These are phyloP conservation scores for Ambrosia artemisiifolia DNA, from an alignment of 129 eudicot species.

Conservation along the genomic window DNA sequence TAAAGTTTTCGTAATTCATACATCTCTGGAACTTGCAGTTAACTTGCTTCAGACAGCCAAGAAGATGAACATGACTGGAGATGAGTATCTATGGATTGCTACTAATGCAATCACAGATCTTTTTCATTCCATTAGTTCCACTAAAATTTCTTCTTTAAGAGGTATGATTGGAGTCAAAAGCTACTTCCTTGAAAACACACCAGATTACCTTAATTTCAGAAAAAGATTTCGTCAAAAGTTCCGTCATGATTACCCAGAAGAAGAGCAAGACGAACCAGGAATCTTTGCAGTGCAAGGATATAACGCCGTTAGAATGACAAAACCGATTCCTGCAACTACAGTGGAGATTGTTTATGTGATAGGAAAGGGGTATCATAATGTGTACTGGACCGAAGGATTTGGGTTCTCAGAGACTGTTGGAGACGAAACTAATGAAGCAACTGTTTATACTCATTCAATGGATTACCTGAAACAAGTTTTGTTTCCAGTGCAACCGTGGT, in stretches of 20 bases:
- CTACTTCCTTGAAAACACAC: slow-evolving; percentile 28
- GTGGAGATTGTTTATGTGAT: slow-evolving; percentile 38
- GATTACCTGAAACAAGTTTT: slow-evolving; percentile 18
- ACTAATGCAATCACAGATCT: slow-evolving; percentile 39
- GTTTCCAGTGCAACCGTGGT: slow-evolving; percentile 48
- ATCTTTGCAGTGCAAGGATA: slow-evolving; percentile 45
- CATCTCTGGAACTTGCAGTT: slow-evolving; percentile 36
- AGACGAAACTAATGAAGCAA: slow-evolving; percentile 16
- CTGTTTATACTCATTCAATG: slow-evolving; percentile 16
- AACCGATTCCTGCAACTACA: slow-evolving; percentile 3
- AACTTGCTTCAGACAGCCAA: slow-evolving; percentile 41
- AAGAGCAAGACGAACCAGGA: slow-evolving; percentile 45
- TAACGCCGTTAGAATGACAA: slow-evolving; percentile 19
- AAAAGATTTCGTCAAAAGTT: slow-evolving; percentile 38
- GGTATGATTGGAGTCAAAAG: slow-evolving; percentile 62
- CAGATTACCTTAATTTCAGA: slow-evolving; percentile 26
- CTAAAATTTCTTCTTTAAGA: slow-evolving; percentile 36
- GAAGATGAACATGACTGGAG: slow-evolving; percentile 41
- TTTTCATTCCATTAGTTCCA: slow-evolving; percentile 35
- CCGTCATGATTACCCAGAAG: slow-evolving; percentile 31
- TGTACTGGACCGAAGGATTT: slow-evolving; percentile 43
- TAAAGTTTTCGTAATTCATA: slow-evolving; percentile 53
- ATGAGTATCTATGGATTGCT: slow-evolving; percentile 51
- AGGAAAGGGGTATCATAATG: slow-evolving; percentile 45
- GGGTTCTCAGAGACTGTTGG: slow-evolving; percentile 40